Base-by-base conservation (phyloP, 2,329 filamentous ascomycete species). In the Colletotrichum filicis region DNA sequence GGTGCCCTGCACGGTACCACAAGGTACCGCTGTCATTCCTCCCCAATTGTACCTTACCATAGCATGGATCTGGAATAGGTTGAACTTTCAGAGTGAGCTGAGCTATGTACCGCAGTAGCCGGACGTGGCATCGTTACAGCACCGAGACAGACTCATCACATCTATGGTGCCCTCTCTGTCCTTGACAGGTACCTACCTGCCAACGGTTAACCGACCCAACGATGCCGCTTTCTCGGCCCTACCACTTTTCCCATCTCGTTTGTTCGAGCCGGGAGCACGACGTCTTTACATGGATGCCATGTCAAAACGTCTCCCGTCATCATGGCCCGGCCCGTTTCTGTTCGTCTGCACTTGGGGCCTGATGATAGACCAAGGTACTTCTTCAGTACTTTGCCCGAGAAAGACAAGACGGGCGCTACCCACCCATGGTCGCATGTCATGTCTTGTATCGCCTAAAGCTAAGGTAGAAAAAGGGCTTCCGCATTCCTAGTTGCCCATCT, bases 181-280 rank as follows among this genome's bases (percentile, higher is more conserved):
- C 22, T 30, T 65, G 56, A 65, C 46, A n/a, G 49, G 60, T 69
- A 65, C 46, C 66, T 69, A 46, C 52, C 66, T 64, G 53, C 52
- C n/a, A 26, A 30, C 28, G 7, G 32, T 57, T 32, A 46, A 30
- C 53, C 61, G 46, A 42, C 49, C 66, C 56, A 71, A 28, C 56
- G 35, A 61, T 60, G 56, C 55, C 66, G 61, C 52, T 61, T 37
- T 66, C 60, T 73, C 71, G 71, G 67, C 71, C 71, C 67, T 73
- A 70, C 49, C 66, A 42, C 26, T 61, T 56, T n/a, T 56, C 22
- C n/a, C 52, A 61, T 37, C 26, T 60, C 56, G 30, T 56, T 56
- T 61, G 60, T 22, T 42, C 60, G 55, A 49, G 61, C 63, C 55
- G 37, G n/a, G 35, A 42, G 32, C 26, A 24, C 30, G 28, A 28